phyloP scores from a whole-genome alignment of 257 asterid species.

The Buddleja alternifolia region DNA sequence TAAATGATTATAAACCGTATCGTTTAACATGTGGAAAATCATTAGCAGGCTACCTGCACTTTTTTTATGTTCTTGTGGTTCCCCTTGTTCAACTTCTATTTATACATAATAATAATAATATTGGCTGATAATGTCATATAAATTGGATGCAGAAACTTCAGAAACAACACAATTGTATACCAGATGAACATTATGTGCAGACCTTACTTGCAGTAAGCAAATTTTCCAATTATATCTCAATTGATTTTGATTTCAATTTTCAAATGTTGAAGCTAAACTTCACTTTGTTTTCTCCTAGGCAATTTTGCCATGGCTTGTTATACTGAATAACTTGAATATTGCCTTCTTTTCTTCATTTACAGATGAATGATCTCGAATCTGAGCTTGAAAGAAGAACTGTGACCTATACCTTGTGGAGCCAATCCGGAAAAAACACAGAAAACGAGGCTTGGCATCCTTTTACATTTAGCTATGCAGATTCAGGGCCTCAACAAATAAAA shows the following conservation, averaged over 20 bases:
- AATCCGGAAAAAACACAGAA: conserved; percentile 54
- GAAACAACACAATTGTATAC: conserved; percentile 96
- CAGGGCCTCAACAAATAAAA: conserved; percentile 67
- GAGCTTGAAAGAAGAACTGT: conserved; percentile 91
- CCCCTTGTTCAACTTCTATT: conserved; percentile 5
- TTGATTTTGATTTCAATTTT: not conserved
- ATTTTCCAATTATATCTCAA: not conserved
- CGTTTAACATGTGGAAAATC: conserved; percentile 20
- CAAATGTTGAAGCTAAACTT: not conserved
- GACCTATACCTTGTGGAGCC: conserved; percentile 88
- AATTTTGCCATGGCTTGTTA: conserved; percentile 2
- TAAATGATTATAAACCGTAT: conserved; percentile 14
- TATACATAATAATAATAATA: not conserved
- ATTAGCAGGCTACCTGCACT: not conserved
- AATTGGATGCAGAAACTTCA: conserved; percentile 79
- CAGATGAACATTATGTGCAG: conserved; percentile 97
- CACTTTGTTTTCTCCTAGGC: not conserved
- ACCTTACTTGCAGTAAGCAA: conserved; percentile 82
- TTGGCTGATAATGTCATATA: conserved; percentile 27
- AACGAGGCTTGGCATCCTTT: conserved; percentile 88
- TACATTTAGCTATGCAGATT: conserved; percentile 64
- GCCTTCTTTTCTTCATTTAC: conserved; percentile 11
- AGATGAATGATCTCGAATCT: conserved; percentile 79
- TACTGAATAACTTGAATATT: conserved; percentile 14
- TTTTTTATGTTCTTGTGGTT: not conserved